Percentiles rank a stretch among this genome's conserved stretches.
phyloP scores from a whole-genome alignment of 768 basidiomycete species.

The Suillus luteus region DNA sequence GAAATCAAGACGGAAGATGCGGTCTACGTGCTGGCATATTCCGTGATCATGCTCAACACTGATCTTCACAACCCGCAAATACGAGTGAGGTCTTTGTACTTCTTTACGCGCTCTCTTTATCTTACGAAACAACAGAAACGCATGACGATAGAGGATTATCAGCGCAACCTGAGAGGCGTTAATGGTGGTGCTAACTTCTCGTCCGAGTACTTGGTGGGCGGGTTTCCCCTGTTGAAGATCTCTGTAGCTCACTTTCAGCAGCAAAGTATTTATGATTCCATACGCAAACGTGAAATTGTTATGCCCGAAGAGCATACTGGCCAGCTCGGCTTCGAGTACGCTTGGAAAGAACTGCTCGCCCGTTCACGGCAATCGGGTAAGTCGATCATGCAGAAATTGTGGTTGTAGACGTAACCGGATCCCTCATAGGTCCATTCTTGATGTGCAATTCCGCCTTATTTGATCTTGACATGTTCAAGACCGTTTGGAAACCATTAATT shows the following conservation, averaged over 20 bases:
- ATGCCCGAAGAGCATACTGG: conserved; percentile 98
- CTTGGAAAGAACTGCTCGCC: conserved; percentile 93
- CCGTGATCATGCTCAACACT: conserved; percentile 98
- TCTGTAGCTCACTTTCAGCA: conserved; percentile 34
- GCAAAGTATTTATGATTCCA: conserved; percentile 92
- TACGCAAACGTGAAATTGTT: conserved; percentile 91
- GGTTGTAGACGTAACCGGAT: conserved; percentile 36
- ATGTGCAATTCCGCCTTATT: conserved; percentile 79
- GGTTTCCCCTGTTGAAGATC: background rate
- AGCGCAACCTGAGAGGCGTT: conserved; percentile 87
- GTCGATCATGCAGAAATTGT: conserved; percentile 22
- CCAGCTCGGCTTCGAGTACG: conserved; percentile 96
- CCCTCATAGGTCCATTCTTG: conserved; percentile 51
- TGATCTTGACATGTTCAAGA: conserved; percentile 91
- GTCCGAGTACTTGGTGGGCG: conserved; percentile 76
- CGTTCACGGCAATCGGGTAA: conserved; percentile 80
- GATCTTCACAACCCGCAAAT: conserved; percentile 96
- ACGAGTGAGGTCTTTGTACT: conserved; percentile 51
- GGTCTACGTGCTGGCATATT: conserved; percentile 91
- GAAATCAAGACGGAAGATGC: conserved; percentile 93
- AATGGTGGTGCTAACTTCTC: conserved; percentile 86
- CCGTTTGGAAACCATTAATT: conserved; percentile 91
- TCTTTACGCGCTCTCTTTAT: conserved; percentile 7
- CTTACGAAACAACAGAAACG: conserved; percentile 64
- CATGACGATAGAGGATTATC: conserved; percentile 96